A percentile compares a stretch with the other conserved stretches of the same genome.
Conservation (phyloP, 2,329 filamentous ascomycete genomes). For the Rosellinia necatrix region DNA sequence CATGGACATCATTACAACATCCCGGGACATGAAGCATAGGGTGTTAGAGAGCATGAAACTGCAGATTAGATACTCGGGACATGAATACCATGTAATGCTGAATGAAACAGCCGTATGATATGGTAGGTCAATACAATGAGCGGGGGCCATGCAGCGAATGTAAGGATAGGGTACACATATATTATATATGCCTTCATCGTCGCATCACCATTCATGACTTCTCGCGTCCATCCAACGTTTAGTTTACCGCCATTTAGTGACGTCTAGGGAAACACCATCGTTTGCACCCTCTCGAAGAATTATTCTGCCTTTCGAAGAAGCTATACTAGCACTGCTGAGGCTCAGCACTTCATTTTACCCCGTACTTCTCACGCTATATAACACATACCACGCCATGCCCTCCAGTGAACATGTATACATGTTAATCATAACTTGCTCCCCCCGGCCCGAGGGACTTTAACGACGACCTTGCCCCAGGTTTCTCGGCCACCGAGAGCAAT, state of each 20-base stretch:
- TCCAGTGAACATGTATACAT: not conserved
- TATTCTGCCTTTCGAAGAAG: too few species aligned
- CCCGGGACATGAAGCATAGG: constrained; percentile 61
- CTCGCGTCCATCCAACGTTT: too few species aligned
- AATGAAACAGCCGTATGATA: constrained; percentile 30
- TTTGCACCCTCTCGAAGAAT: too few species aligned
- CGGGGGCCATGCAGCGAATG: not conserved
- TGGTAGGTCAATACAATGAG: constrained; percentile 3
- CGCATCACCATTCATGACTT: too few species aligned
- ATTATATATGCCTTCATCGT: too few species aligned
- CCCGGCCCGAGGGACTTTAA: constrained; percentile 75
- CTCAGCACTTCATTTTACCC: too few species aligned
- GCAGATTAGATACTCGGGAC: constrained; percentile 61
- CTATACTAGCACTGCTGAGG: too few species aligned
- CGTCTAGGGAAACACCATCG: too few species aligned
- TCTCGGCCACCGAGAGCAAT: constrained; percentile 77
- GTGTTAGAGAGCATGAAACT: constrained; percentile 79
- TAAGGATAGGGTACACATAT: too few species aligned
- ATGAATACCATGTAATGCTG: constrained; percentile 48
- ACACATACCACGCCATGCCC: too few species aligned
- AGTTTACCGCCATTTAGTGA: too few species aligned
- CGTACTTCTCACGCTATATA: too few species aligned
- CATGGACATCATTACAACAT: constrained; percentile 60
- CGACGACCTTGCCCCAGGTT: constrained; percentile 96
- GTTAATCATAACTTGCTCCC: constrained; percentile 57